Conservation (phyloP, 2,329 filamentous ascomycete genomes). For the Rhytidhysteron rufulum region DNA sequence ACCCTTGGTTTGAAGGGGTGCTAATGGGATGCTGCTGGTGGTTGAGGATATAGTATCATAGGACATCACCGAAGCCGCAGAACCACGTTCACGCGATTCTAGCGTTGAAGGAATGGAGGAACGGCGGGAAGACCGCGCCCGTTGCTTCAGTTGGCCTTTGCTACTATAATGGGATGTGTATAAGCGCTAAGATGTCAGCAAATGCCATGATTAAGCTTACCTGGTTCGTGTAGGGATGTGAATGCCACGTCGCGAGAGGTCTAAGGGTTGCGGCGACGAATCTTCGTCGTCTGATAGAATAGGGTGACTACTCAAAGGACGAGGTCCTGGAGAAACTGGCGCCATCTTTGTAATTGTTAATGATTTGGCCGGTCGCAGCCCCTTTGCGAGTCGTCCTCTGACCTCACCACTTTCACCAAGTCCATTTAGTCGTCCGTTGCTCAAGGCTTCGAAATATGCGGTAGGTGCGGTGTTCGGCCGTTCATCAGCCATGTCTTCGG, state of each 20-base stretch:
- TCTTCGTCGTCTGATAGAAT: constrained; percentile 21
- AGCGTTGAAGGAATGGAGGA: constrained; percentile 11
- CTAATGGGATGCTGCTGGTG: constrained; percentile 27
- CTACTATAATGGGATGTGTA: constrained; percentile 13
- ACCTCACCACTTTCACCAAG: constrained; percentile 15
- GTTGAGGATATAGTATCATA: constrained; percentile 32
- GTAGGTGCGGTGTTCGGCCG: constrained; percentile 23
- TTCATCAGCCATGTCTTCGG: constrained; percentile 12
- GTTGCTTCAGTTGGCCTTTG: constrained; percentile 15
- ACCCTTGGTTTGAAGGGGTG: constrained; percentile 44
- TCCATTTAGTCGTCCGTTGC: constrained; percentile 11
- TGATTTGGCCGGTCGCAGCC: constrained; percentile 24
- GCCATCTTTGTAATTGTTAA: constrained; percentile 15
- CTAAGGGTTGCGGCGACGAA: constrained; percentile 23
- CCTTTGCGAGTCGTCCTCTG: constrained; percentile 28
- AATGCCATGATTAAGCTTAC: constrained; percentile 13
- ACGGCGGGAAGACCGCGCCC: constrained; percentile 14
- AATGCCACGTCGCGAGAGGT: constrained; percentile 33
- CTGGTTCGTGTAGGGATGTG: constrained; percentile 35
- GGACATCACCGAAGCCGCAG: constrained; percentile 33
- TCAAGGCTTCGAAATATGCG: constrained; percentile 19
- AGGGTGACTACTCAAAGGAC: constrained; percentile 15
- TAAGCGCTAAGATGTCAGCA: constrained; percentile 9
- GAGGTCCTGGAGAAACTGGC: constrained; percentile 11
- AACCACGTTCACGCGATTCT: constrained; percentile 21